A percentile compares a stretch with the other conserved stretches of the same genome.
Evolutionary conservation across 345 rosid species (phyloP).

Genomic region (Salix caprea): DNA sequence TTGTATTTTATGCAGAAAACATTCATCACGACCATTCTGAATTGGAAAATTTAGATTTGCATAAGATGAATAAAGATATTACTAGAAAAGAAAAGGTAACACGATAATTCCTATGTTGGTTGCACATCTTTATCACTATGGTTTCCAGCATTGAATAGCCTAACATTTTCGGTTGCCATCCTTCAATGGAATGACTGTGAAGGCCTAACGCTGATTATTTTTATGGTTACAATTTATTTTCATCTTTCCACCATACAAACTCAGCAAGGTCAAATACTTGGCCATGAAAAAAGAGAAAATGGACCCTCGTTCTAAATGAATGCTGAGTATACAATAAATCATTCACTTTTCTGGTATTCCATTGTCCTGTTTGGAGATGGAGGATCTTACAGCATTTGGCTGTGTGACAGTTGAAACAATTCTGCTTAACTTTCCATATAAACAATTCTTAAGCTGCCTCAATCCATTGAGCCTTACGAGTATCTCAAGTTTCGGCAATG

Average conservation of each 20-base stretch:
- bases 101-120: not conserved
- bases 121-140: not conserved
- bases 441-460: no score
- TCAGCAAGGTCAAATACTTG: not conserved
- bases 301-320: slow-evolving; percentile 3
- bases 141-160: not conserved
- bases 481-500: not conserved
- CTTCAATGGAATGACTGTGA: not conserved
- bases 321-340: slow-evolving; percentile 8
- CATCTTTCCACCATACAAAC: not conserved
- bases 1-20: slow-evolving; percentile 34
- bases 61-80: not conserved
- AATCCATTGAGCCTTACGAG: not conserved
- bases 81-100: not conserved
- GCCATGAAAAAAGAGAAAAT: slow-evolving; percentile 3
- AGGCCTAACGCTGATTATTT: not conserved
- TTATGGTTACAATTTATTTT: no score
- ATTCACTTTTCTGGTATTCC: not conserved
- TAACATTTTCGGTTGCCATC: not conserved
- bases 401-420: no score
- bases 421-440: no score
- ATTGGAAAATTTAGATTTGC: not conserved
- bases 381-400: not conserved
- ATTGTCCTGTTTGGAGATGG: no score
- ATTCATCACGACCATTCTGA: slow-evolving; percentile 44